Evolutionary conservation across 2,329 filamentous ascomycete species (phyloP).

Genomic region (Talaromyces funiculosus): DNA sequence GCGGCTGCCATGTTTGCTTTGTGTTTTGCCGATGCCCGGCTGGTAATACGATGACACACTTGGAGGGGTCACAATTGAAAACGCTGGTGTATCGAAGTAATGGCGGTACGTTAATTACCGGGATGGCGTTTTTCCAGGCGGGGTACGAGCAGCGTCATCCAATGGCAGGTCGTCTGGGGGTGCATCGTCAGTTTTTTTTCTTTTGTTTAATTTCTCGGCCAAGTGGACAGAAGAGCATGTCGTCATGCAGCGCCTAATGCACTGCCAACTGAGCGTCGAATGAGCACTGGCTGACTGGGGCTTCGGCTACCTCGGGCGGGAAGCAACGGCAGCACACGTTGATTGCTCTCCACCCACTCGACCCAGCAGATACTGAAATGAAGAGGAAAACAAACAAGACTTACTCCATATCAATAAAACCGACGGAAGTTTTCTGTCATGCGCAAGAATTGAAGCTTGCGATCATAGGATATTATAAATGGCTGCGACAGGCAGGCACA

Average conservation of each 20-base stretch:
- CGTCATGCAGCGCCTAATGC: background rate
- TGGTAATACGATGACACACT: background rate
- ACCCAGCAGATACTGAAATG: background rate
- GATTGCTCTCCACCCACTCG: background rate
- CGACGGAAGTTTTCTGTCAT: background rate
- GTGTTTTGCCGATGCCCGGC: background rate
- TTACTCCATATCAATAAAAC: background rate
- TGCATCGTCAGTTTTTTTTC: background rate
- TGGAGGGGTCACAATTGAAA: background rate
- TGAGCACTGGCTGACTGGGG: background rate
- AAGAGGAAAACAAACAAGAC: background rate
- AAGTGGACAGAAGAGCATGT: background rate
- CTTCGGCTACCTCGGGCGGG: conserved; percentile 1
- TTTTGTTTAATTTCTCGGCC: background rate
- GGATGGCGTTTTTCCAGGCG: conserved; percentile 1
- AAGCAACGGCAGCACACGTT: background rate
- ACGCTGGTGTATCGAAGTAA: background rate
- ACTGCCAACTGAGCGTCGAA: background rate
- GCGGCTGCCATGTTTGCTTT: background rate
- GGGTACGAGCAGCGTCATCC: background rate
- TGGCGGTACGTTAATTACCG: background rate
- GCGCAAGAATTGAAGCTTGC: background rate
- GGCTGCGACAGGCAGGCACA: conserved; percentile 5
- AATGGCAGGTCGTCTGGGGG: background rate
- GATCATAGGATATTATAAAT: background rate